Evolutionary conservation across 148 eudicot species (phyloP).

Genomic region (Cornus controversa): DNA sequence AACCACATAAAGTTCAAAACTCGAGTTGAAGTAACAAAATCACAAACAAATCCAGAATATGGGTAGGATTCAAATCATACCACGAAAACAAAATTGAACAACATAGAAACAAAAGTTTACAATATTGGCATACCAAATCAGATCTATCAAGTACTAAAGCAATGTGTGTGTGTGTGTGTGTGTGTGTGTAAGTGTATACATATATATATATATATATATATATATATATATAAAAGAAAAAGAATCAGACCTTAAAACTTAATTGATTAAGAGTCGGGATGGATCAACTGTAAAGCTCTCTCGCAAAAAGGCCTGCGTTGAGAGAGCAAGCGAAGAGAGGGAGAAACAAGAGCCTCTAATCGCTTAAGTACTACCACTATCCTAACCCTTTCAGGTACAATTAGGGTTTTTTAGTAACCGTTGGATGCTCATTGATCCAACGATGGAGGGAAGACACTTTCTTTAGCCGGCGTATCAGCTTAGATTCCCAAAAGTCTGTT

Average conservation of each 20-base stretch:
- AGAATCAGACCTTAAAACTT: too few species aligned
- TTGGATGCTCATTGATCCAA: conserved; percentile 8
- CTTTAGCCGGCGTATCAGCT: not conserved
- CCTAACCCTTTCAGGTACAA: not conserved
- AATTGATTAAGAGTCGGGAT: not conserved
- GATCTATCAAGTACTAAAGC: not conserved
- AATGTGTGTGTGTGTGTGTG: too few species aligned
- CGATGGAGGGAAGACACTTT: not conserved
- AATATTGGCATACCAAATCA: not conserved
- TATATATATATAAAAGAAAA: too few species aligned
- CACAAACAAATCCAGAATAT: not conserved
- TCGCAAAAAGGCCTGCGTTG: not conserved
- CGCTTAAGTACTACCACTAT: not conserved
- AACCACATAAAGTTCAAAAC: too few species aligned
- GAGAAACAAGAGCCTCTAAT: not conserved
- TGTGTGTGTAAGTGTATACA: too few species aligned
- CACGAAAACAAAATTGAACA: too few species aligned
- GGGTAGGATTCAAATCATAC: not conserved
- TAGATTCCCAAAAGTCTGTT: not conserved
- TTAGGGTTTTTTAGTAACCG: conserved; percentile 7
- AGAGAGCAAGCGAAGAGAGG: not conserved
- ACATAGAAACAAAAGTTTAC: not conserved
- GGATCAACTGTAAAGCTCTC: conserved; percentile 4
- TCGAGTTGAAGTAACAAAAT: not conserved
- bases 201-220: not conserved